Evolutionary conservation across 495 filamentous ascomycete genomes (phyloP), one percentile per base, ranked within the genome.

Genomic region (Aspergillus carlsbadensis): DNA sequence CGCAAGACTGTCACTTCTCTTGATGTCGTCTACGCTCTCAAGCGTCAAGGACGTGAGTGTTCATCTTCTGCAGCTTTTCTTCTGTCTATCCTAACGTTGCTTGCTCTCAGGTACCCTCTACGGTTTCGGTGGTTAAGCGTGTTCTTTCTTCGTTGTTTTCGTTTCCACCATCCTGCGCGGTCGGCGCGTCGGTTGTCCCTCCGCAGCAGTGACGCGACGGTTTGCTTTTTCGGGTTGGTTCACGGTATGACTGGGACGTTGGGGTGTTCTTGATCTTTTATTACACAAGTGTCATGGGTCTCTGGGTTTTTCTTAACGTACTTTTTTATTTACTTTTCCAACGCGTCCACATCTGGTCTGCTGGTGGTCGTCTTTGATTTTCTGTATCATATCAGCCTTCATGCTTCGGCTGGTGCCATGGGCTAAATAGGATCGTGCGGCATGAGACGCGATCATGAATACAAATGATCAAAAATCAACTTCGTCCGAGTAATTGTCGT

Each of bases 1-100:
- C 88, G 92, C 77, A 97, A 97, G 90, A 97, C 92, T 45, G 92
- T 97, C 81, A 96, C 92, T 42, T 96, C 91, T 20, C 87, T 96
- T 68, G 93, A 98, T 70, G 93, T 97, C 54, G 93, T 97, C 78
- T 97, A 96, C 68, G 91, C 91, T 65, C 88, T 97, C 73, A 95
- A 96, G 88, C 85, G 93, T 76, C 90, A 95, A 81, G 93, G 93
- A 75, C 91, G 91, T 81, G 71, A 71, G 75, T 78, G 60, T 55
- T 36, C 43, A 35, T 34, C n/a, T 37, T 22, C 10, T 36, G 10
- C 14, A 42, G 21, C 3, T 18, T 33, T 22, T n/a, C 17, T 33
- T 39, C 75, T 61, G 68, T 51, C 57, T 35, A 55, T 13, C 55
- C 66, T 73, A 66, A 71, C 68, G 18, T 54, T 31, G 50, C 1